Conservation (phyloP, 495 filamentous ascomycete species). For the Talaromyces borbonicus region DNA sequence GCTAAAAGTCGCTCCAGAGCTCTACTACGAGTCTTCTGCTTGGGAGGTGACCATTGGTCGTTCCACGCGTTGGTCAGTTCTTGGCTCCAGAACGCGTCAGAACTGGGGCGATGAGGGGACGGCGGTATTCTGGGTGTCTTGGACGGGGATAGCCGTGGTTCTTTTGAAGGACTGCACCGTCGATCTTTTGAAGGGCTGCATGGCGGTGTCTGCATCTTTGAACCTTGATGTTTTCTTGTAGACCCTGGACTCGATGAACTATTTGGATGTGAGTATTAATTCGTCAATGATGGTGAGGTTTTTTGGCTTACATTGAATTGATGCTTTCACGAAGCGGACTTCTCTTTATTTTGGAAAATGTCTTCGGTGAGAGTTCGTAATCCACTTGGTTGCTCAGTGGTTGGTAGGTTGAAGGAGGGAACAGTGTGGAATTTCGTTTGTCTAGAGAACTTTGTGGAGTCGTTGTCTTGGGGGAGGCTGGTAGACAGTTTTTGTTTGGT, state of each 20-base stretch:
- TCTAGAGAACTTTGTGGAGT: background rate
- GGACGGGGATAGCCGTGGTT: conserved; percentile 38
- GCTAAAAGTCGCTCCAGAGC: conserved; percentile 18
- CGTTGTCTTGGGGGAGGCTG: background rate
- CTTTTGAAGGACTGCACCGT: conserved; percentile 36
- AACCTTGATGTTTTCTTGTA: conserved; percentile 19
- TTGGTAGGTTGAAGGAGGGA: background rate
- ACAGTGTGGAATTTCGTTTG: background rate
- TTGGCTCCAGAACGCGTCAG: conserved; percentile 74
- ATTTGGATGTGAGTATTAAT: background rate
- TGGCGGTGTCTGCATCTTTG: conserved; percentile 30
- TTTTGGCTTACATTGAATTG: conserved; percentile 6
- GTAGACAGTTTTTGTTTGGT: conserved; percentile 12
- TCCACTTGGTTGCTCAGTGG: background rate
- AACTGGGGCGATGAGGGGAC: conserved; percentile 52
- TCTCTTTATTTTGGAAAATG: conserved; percentile 2
- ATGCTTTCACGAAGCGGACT: conserved; percentile 5
- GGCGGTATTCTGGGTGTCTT: conserved; percentile 42
- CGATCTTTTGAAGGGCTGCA: conserved; percentile 31
- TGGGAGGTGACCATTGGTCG: conserved; percentile 63
- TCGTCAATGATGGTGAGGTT: background rate
- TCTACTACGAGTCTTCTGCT: conserved; percentile 22
- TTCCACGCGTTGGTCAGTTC: conserved; percentile 73
- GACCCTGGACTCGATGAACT: conserved; percentile 25
- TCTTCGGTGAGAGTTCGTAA: background rate